Conservation (phyloP, 352 stramenopile genomes). For the Phytophthora pseudosyringae region DNA sequence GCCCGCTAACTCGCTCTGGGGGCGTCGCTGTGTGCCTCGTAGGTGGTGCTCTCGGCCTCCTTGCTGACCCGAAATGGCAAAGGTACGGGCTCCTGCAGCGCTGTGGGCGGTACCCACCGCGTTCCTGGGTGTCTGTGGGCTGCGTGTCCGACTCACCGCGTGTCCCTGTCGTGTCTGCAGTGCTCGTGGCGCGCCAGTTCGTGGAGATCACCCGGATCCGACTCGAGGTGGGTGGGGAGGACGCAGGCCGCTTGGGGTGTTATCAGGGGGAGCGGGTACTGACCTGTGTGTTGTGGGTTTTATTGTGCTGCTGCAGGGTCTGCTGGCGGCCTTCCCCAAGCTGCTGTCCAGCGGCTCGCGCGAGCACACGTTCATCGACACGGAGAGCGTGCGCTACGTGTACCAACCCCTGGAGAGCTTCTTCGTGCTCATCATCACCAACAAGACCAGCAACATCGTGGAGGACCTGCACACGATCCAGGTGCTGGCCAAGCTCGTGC, state of each 20-base stretch:
- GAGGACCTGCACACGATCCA: constrained; percentile 99
- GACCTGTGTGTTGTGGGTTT: background rate
- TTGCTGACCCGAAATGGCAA: constrained; percentile 95
- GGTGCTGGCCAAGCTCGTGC: constrained; percentile 97
- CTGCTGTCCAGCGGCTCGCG: constrained; percentile 93
- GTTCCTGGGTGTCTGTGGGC: background rate
- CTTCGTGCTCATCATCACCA: constrained; percentile 99
- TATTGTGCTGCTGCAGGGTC: constrained; percentile 56
- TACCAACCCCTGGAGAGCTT: constrained; percentile 99
- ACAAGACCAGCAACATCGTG: constrained; percentile 99
- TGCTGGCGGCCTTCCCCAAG: constrained; percentile 99
- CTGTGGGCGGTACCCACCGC: background rate
- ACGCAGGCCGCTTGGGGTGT: background rate
- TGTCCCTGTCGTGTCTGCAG: constrained; percentile 40
- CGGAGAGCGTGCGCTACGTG: constrained; percentile 98
- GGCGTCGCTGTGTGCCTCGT: constrained; percentile 22
- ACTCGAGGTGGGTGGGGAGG: constrained; percentile 90
- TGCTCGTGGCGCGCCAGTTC: constrained; percentile 98
- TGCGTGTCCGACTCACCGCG: constrained; percentile 8
- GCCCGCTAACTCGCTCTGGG: constrained; percentile 24
- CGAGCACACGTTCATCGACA: constrained; percentile 99
- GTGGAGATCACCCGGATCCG: constrained; percentile 99
- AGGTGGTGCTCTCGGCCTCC: constrained; percentile 97
- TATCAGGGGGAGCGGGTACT: too few species aligned
- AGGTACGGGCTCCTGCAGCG: constrained; percentile 55